Percentiles rank a stretch among this genome's conserved stretches.
Evolutionary conservation across 176 grass and related monocot species (phyloP).

Genomic region (Musa troglodytarum): DNA sequence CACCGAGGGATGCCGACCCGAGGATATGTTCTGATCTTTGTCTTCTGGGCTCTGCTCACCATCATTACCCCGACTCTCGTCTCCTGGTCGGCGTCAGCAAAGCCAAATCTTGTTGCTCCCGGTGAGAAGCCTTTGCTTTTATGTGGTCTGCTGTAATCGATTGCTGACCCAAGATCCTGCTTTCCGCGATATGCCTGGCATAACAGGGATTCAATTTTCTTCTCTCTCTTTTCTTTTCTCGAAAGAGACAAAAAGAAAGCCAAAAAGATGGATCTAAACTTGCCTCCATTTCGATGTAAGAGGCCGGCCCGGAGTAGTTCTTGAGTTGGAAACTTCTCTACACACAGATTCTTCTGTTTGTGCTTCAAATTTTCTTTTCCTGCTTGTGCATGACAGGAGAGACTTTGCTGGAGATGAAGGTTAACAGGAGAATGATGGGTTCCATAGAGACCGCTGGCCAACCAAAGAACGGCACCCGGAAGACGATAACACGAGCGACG

Average conservation of each 20-base stretch:
- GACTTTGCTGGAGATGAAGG: slow-evolving; percentile 17
- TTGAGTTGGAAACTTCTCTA: not conserved
- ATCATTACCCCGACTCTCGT: slow-evolving; percentile 39
- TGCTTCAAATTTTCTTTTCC: not conserved
- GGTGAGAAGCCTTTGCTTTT: not conserved
- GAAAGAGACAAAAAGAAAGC: no score
- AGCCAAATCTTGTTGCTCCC: slow-evolving; percentile 11
- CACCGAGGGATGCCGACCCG: slow-evolving; percentile 27
- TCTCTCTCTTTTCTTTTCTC: not conserved
- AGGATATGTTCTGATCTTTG: slow-evolving; percentile 40
- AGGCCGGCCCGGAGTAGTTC: no score
- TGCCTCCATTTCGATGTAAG: no score
- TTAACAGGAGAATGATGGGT: slow-evolving; percentile 35
- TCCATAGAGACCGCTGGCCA: not conserved
- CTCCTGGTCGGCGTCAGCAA: slow-evolving; percentile 36
- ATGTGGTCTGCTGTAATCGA: not conserved
- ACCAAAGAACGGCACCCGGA: slow-evolving; percentile 21
- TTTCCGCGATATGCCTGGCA: no score
- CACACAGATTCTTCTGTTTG: not conserved
- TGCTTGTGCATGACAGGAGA: slow-evolving; percentile 5
- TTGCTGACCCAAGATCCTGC: not conserved
- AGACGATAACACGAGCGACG: not conserved
- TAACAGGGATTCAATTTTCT: not conserved
- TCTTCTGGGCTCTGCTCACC: slow-evolving; percentile 37
- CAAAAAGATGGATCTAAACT: not conserved